A percentile compares a stretch with the other conserved stretches of the same genome.
Conservation (phyloP, 75 land plant species). For the Pinus tabuliformis region DNA sequence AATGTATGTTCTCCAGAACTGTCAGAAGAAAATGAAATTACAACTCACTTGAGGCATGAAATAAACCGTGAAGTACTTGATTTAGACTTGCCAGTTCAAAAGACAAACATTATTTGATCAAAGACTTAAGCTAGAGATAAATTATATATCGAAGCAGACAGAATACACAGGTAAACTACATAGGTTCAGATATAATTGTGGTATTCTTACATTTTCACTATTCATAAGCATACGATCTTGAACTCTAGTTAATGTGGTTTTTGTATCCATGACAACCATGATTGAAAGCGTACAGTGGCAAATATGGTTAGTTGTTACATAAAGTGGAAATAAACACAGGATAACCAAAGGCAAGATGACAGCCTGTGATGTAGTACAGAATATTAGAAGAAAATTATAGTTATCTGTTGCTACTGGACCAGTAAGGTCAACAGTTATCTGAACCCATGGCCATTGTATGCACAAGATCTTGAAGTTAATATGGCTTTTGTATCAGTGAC, state of each 20-base stretch:
- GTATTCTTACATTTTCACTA: not conserved
- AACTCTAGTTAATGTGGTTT: not conserved
- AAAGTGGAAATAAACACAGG: not conserved
- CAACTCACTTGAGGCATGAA: not conserved
- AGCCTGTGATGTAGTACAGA: too few relatives aligned
- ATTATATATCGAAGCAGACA: slow-evolving; percentile 10
- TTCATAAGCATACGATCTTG: not conserved
- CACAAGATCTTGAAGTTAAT: not conserved
- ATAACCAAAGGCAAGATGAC: too few relatives aligned
- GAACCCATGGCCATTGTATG: too few relatives aligned
- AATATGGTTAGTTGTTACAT: not conserved
- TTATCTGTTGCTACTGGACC: too few relatives aligned
- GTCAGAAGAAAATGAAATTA: not conserved
- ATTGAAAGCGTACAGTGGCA: not conserved
- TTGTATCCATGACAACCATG: too few relatives aligned
- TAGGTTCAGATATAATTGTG: slow-evolving; percentile 6
- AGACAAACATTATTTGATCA: not conserved
- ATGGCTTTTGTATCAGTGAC: not conserved
- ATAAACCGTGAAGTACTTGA: not conserved
- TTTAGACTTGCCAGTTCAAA: not conserved
- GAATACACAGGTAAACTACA: not conserved
- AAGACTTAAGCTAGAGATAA: not conserved
- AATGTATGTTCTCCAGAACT: slow-evolving; percentile 88
- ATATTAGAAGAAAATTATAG: too few relatives aligned
- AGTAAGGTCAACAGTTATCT: too few relatives aligned